Base-by-base conservation (phyloP, 2,329 filamentous ascomycete species). In the Botrytis porri region DNA sequence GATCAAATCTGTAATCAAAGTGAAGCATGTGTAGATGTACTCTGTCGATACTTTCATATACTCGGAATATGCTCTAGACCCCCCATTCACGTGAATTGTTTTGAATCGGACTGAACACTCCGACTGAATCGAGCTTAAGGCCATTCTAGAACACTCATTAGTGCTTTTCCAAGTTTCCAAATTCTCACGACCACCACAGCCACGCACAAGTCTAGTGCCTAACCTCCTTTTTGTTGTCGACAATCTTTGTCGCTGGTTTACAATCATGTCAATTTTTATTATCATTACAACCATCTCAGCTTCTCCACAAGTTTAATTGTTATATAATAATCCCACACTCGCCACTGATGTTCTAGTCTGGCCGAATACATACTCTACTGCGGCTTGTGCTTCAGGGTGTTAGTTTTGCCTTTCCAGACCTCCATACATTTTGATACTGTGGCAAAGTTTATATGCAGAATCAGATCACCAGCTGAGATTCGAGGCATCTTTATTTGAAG, bases 121-220 rank as follows among this genome's bases (percentile, higher is more conserved):
- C 12, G 63, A 66, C n/a, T 66, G 43, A 45, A 25, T 37, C 37
- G 59, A 37, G 43, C 20, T 51, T 51, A 45, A 51, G 18, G 64
- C 32, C 32, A 25, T 39, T 66, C 64, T 66, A 54, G 64, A 54
- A 66, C 45, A 22, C 63, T 51, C 48, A 25, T 51, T 66, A 64
- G 48, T n/a, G 48, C 48, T 54, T 54, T 54, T 54, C 48, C 48
- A n/a, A 20, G 48, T n/a, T 54, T 54, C 48, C 48, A 54, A 51
- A 54, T 54, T 54, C 48, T n/a, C 48, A n/a, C 48, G 25, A n/a
- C 48, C 48, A 54, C 48, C 35, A 37, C 14, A 25, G 59, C 59
- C 59, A 54, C 48, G 48, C 48, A 54, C 20, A 37, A 61, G 57
- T 60, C 32, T 37, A 35, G 18, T 60, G 16, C 59, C 22, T 61